A percentile compares a stretch with the other conserved stretches of the same genome.
These are phyloP conservation scores for Comarum palustre DNA, from an alignment of 306 rosid species.

Conservation along the genomic window DNA sequence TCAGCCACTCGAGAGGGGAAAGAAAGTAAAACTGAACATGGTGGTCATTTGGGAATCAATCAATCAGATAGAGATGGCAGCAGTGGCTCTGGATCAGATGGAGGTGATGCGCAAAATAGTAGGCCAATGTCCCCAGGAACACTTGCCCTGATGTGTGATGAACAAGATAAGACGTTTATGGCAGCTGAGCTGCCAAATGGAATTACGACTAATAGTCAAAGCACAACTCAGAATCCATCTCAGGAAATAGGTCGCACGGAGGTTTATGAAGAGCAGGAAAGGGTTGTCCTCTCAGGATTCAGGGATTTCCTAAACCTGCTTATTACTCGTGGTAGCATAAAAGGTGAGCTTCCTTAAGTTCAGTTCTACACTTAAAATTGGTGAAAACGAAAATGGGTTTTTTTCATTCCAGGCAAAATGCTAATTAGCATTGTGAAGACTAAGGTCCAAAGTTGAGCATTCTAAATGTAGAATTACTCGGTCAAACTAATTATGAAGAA, in stretches of 20 bases:
- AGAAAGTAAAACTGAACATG: slow-evolving; percentile 30
- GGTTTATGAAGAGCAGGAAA: slow-evolving; percentile 57
- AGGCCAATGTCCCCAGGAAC: slow-evolving; percentile 70
- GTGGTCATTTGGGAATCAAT: slow-evolving; percentile 29
- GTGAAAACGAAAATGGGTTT: slow-evolving; percentile 14
- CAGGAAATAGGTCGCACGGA: slow-evolving; percentile 38
- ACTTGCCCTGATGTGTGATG: slow-evolving; percentile 75
- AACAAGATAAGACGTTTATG: slow-evolving; percentile 46
- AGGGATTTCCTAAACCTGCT: slow-evolving; percentile 58
- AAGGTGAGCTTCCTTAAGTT: slow-evolving; percentile 41
- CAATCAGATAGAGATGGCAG: slow-evolving; percentile 31
- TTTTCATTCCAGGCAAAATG: background rate
- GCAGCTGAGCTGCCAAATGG: slow-evolving; percentile 38
- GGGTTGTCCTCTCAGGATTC: slow-evolving; percentile 52
- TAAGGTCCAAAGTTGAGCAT: background rate
- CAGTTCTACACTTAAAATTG: slow-evolving; percentile 9
- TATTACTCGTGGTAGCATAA: slow-evolving; percentile 52
- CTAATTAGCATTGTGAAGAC: slow-evolving; percentile 3
- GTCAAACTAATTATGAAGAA: background rate
- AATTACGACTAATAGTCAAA: slow-evolving; percentile 24
- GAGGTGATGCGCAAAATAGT: slow-evolving; percentile 32
- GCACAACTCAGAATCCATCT: slow-evolving; percentile 36
- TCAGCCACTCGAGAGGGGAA: slow-evolving; percentile 38
- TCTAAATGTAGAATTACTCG: background rate
- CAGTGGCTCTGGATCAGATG: slow-evolving; percentile 35